Evolutionary conservation across 1,284 basidiomycete genomes (phyloP), one percentile per base, ranked within the genome.

Genomic region (Melanopsichium pennsylvanicum): DNA sequence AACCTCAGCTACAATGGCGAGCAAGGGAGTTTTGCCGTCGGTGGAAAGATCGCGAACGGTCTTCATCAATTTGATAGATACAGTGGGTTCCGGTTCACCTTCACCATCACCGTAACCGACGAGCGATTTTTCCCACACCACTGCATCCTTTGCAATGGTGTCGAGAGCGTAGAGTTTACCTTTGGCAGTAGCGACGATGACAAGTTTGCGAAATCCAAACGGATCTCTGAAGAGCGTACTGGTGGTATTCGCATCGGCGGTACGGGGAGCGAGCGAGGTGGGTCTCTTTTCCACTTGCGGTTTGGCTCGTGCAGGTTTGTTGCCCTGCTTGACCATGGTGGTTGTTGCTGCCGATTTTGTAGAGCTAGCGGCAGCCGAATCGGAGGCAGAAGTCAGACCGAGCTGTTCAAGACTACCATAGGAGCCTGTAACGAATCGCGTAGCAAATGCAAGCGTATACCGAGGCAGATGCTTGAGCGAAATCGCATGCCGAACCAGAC

Each of bases 101-200:
- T 79, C 75, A 7, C 75, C 78, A 2, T 57, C 44, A 10, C 77
- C 78, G 45, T 71, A 81, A 9, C 78, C 78, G 50, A 78, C 51
- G 21, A 81, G 58, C 41, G 68, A 70, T 64, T 76, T 78, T 44
- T 77, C 76, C 78, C 79, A 81, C 3, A 81, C 46, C 13, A 72
- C 56, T 2, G 52, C 36, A 11, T 62, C 52, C 44, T 66, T 85
- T 3, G 85, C 83, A 1, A 93, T 91, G 44, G 85, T 90, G 76
- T 96, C 92, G 42, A 96, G 82, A 0, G 88, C 93, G 75, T 89
- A 92, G 0, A 94, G 73, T 78, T 92, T 92, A 16, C 92, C 92
- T 27, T 86, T 84, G 2, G 83, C 71, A 1, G 90, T 92, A 0
- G 88, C 89, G 3, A 85, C 85, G 2, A 96, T 86, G 42, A 94